Evolutionary conservation across 2,329 filamentous ascomycete genomes (phyloP), one percentile per base, ranked within the genome.

Genomic region (Alternaria rosae): DNA sequence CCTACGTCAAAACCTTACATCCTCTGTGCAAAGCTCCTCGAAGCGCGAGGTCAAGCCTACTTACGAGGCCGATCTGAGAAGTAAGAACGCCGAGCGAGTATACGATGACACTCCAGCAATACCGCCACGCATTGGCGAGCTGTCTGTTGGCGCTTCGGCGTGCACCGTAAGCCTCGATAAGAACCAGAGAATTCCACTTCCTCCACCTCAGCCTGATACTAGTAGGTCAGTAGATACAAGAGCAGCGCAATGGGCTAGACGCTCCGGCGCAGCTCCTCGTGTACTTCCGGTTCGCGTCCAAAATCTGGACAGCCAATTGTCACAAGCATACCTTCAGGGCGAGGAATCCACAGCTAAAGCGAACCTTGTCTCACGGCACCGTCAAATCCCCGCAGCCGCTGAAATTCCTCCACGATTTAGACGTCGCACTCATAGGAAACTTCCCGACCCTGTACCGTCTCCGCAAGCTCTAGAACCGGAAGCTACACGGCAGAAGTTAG

Each of bases 1-100:
- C 21, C 53, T 76, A 15, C 69, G 72, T 30, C 59, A 69, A 21
- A 75, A 68, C 43, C 50, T 66, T 15, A 26, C 25, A n/a, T 45
- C 20, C 11, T 60, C 54, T 25, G 15, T 41, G 8, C 53, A 57
- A 15, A 52, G 32, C 20, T 52, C 28, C n/a, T 21, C 54, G 12
- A 42, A 42, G 15, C 23, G 30, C 15, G 45, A 28, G 17, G 17
- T 15, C 35, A 48, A 26, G 17, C 5, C 41, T 26, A 44, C 53
- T 12, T 8, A 20, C 6, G 28, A 41, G 13, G 15, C 6, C 9
- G n/a, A 5, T 12, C n/a, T 12, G 17, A 38, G n/a, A 25, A 51
- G 13, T 11, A 38, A n/a, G 20, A 9, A 21, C 6, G 35, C 47
- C 20, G 12, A 21, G 23, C 47, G n/a, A 8, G 28, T 12, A 15